phyloP scores from a whole-genome alignment of 2,329 filamentous ascomycete genomes.

The Macrophomina phaseolina region DNA sequence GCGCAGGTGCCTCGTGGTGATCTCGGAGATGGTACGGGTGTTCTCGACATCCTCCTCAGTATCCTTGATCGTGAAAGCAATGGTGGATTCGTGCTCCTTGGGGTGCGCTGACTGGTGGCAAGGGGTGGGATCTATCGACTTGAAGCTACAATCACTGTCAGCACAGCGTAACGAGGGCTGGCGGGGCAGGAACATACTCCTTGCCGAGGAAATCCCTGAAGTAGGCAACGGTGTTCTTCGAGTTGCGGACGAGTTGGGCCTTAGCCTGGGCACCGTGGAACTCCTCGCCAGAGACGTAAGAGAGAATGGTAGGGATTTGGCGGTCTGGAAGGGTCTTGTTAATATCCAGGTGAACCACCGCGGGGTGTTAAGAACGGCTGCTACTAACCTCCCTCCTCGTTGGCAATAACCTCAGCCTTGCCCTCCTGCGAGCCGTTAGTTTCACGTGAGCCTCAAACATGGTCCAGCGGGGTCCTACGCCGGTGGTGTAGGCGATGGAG shows the following conservation, averaged over 20 bases:
- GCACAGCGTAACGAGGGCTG: slow-evolving; percentile 18
- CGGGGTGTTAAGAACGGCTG: slow-evolving; percentile 18
- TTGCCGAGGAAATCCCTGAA: slow-evolving; percentile 96
- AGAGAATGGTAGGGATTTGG: slow-evolving; percentile 93
- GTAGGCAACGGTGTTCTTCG: slow-evolving; percentile 90
- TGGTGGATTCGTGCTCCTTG: slow-evolving; percentile 70
- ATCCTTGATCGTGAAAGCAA: slow-evolving; percentile 86
- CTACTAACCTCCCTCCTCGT: slow-evolving; percentile 88
- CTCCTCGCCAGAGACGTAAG: slow-evolving; percentile 94
- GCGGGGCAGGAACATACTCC: slow-evolving; percentile 65
- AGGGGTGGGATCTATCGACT: slow-evolving; percentile 94
- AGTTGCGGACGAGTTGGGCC: slow-evolving; percentile 88
- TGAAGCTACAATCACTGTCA: slow-evolving; percentile 65
- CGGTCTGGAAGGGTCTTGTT: slow-evolving; percentile 67
- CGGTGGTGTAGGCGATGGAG: slow-evolving; percentile 87
- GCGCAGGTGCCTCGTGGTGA: slow-evolving; percentile 82
- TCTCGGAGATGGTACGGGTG: slow-evolving; percentile 76
- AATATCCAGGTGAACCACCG: slow-evolving; percentile 24
- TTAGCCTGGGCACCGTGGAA: slow-evolving; percentile 97
- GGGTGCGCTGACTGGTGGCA: slow-evolving; percentile 94
- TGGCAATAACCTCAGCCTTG: slow-evolving; percentile 96
- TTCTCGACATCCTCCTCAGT: slow-evolving; percentile 62
- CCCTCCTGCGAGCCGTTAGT: slow-evolving; percentile 65
- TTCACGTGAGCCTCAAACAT: slow-evolving; percentile 30
- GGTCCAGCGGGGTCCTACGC: slow-evolving; percentile 45